Conservation (phyloP, 495 filamentous ascomycete genomes). For the Annulohypoxylon stygium region DNA sequence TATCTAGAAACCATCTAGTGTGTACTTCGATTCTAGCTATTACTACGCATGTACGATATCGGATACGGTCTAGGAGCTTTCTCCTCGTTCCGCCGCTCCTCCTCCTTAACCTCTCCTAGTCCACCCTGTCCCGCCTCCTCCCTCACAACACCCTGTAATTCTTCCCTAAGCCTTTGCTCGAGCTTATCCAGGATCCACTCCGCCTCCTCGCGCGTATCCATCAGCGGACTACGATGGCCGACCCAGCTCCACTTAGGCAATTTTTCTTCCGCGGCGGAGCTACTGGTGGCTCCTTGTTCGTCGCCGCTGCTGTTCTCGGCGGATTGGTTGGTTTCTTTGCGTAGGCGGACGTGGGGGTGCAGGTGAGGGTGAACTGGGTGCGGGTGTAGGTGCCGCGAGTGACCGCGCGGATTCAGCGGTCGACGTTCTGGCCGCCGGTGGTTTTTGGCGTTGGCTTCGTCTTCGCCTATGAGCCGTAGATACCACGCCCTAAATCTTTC, state of each 20-base stretch:
- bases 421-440: conserved; percentile 53
- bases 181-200: conserved; percentile 84
- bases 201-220: conserved; percentile 78
- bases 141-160: conserved; percentile 57
- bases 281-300: conserved; percentile 24
- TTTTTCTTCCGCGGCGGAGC: background rate
- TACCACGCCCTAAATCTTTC: conserved; percentile 68
- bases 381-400: background rate
- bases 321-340: background rate
- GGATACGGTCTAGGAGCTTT: background rate
- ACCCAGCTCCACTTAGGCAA: conserved; percentile 79
- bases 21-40: background rate
- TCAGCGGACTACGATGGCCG: conserved; percentile 75
- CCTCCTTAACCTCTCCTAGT: conserved; percentile 22
- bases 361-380: background rate
- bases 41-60: background rate
- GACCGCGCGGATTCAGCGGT: conserved; percentile 14
- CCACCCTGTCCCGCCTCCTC: conserved; percentile 21
- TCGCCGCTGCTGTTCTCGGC: conserved; percentile 1
- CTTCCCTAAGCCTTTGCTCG: conserved; percentile 65
- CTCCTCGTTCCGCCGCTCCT: conserved; percentile 38
- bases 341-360: background rate
- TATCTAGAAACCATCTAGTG: background rate
- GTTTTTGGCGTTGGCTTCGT: conserved; percentile 64
- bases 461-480: conserved; percentile 78